Conservation (phyloP, 192 early-diverging fungal genomes). For the Borealophlyctis nickersoniae region DNA sequence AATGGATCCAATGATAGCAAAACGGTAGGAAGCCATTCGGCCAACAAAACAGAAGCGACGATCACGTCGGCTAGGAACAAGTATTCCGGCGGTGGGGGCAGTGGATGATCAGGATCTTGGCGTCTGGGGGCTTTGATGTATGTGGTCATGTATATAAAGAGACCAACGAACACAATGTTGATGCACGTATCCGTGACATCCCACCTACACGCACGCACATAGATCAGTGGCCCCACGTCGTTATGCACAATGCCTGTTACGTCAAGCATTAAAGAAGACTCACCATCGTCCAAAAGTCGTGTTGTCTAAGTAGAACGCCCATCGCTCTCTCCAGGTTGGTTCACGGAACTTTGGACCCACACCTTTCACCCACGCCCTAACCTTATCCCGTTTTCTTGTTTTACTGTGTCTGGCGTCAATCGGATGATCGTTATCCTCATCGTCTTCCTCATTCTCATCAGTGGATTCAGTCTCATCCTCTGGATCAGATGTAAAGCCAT, state of each 20-base stretch:
- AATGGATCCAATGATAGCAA: slow-evolving; percentile 55
- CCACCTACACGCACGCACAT: slow-evolving; percentile 12
- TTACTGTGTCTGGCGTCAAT: neutral
- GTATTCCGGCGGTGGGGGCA: slow-evolving; percentile 44
- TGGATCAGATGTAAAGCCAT: neutral
- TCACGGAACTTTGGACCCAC: no score
- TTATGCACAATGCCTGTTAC: no score
- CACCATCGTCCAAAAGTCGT: slow-evolving; percentile 22
- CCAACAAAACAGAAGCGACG: slow-evolving; percentile 45
- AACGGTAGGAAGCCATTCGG: slow-evolving; percentile 61
- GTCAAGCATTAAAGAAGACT: neutral
- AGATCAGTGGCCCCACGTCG: no score
- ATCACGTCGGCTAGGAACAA: slow-evolving; percentile 40
- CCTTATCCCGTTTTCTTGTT: no score
- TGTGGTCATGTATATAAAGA: slow-evolving; percentile 26
- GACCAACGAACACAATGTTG: slow-evolving; percentile 22
- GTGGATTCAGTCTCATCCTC: neutral
- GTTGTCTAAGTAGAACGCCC: slow-evolving; percentile 22
- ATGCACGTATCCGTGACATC: slow-evolving; percentile 17
- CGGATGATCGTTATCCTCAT: neutral
- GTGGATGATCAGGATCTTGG: neutral
- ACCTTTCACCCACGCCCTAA: no score
- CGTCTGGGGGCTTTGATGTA: slow-evolving; percentile 20
- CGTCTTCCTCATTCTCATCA: neutral
- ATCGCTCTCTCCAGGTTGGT: slow-evolving; percentile 17